Base-by-base conservation (phyloP, 1,284 basidiomycete genomes). In the Pseudozyma pruni region DNA sequence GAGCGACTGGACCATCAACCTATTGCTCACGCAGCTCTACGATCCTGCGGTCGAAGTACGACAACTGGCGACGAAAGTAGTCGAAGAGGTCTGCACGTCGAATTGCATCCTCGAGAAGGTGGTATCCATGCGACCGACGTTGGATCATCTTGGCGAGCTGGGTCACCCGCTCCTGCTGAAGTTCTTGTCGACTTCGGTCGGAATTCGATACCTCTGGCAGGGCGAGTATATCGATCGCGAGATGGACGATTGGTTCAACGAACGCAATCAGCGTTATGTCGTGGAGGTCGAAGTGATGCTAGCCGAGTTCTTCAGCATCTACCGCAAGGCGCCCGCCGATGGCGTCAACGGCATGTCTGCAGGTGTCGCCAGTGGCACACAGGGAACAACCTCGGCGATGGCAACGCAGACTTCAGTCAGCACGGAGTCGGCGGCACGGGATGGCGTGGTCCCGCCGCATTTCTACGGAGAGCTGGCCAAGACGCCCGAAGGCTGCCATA, bases 391-490 rank as follows among this genome's bases (percentile, higher is more conserved):
- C 5, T 64, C 50, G 14, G 29, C 52, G 8, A 49, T 44, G 9
- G 39, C 49, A 8, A 7, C 53, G 16, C 29, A 39, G 13, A 13
- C 40, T 2, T 16, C 42, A 16, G 8, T 32, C 4, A 40, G 4
- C 13, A 13, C 13, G 16, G 64, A 68, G 20, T 14, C 44, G 20
- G 16, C 57, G 13, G 51, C 61, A 66, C n/a, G n/a, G n/a, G 93
- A 95, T 53, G 91, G 91, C 13, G 89, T 90, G 2, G 90, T 93
- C 1, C 96, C 96, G 1, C 89, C 91, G 4, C 95, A 99, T 82
- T 98, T 99, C 83, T 96, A 98, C 75, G 94, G 95, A 20, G 94
- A 98, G 82, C 91, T 98, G 86, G 90, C 93, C 40, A 97, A 97
- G 83, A 98, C 96, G 1, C 90, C 91, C 46, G 89, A 94, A 51